Conservation (phyloP, 306 rosid species). For the Acacia melanoxylon region DNA sequence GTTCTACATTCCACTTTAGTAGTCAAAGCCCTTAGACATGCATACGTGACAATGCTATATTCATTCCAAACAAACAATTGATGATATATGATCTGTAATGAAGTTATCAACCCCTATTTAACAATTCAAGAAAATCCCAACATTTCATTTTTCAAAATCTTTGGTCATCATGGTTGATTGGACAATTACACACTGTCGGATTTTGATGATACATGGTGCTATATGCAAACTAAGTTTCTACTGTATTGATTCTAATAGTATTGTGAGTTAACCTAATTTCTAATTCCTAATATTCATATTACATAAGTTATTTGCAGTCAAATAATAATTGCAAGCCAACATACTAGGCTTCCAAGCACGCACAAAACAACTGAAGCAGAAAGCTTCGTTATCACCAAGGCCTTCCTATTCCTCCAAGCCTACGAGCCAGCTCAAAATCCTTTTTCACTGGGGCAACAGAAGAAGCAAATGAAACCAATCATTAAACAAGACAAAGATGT, state of each 20-base stretch:
- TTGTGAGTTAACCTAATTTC: conserved; percentile 17
- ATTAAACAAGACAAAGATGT: not conserved
- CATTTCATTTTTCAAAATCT: not conserved
- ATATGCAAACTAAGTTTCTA: not conserved
- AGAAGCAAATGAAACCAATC: conserved; percentile 17
- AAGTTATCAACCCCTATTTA: not conserved
- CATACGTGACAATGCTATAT: not conserved
- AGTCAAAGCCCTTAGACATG: not conserved
- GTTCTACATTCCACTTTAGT: not conserved
- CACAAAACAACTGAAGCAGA: conserved; percentile 9
- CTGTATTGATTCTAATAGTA: not conserved
- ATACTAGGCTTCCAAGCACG: conserved; percentile 17
- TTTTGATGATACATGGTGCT: conserved; percentile 11
- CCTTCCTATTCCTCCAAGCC: conserved; percentile 69
- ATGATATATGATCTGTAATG: not conserved
- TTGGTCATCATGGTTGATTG: not conserved
- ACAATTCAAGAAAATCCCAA: not conserved
- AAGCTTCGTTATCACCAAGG: conserved; percentile 56
- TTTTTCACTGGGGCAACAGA: conserved; percentile 66
- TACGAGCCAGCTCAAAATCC: conserved; percentile 89
- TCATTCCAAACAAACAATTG: not conserved
- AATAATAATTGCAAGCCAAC: conserved; percentile 15
- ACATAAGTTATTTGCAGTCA: conserved; percentile 17
- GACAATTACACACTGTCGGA: conserved; percentile 23
- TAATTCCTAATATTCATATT: not conserved